These are phyloP conservation scores for Carex myosuroides DNA, from an alignment of 176 grass and related monocot species.

Conservation along the genomic window DNA sequence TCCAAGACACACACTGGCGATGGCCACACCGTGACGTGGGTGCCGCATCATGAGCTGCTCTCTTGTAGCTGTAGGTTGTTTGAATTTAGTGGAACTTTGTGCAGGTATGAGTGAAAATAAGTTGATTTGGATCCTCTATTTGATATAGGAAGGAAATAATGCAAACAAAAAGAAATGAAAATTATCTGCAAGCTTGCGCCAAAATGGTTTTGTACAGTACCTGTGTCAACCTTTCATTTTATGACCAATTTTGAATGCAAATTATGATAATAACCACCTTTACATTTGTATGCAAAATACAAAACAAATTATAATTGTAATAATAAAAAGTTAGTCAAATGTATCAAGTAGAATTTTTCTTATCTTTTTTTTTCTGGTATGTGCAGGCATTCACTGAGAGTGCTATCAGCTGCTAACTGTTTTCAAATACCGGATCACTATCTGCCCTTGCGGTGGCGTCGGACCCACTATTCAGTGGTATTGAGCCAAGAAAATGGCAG, in stretches of 20 bases:
- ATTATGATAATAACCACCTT: neutral
- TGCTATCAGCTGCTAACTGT: conserved; percentile 43
- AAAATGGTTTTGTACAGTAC: neutral
- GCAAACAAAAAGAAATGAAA: neutral
- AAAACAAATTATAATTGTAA: neutral
- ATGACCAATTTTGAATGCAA: neutral
- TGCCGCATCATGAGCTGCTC: conserved; percentile 44
- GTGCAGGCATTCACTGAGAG: conserved; percentile 37
- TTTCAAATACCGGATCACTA: conserved; percentile 59
- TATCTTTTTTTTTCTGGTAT: neutral
- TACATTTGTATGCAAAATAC: neutral
- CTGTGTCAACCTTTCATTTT: neutral
- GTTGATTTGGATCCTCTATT: neutral
- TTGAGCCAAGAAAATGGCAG: conserved; percentile 10
- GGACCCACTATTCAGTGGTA: conserved; percentile 14
- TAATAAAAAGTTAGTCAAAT: neutral
- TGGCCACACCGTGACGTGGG: conserved; percentile 36
- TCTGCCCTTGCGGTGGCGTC: conserved; percentile 44
- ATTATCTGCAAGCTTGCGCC: neutral
- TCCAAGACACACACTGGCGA: conserved; percentile 11
- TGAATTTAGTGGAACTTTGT: conserved; percentile 54
- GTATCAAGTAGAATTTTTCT: neutral
- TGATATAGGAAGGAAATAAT: neutral
- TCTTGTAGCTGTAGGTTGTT: conserved; percentile 72
- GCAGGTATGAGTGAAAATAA: conserved; percentile 12